Percentiles rank a stretch among this genome's conserved stretches.
These are phyloP conservation scores for Tardiomyces depauwii DNA, from an alignment of 1,139 yeast genomes.

Conservation along the genomic window DNA sequence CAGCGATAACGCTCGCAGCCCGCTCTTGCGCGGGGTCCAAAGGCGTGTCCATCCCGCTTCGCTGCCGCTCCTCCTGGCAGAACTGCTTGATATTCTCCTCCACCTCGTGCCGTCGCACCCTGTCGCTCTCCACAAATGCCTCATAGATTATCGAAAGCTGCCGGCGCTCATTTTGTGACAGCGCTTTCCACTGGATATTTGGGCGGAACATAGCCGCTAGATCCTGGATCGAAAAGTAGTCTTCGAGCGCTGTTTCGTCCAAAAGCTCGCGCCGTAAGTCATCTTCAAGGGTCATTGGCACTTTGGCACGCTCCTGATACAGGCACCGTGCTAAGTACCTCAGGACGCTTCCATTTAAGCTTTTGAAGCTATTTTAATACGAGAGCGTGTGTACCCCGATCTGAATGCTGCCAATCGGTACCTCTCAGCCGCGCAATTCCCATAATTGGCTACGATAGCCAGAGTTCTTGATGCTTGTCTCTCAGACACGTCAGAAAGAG, in stretches of 20 bases:
- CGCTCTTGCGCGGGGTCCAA: not conserved
- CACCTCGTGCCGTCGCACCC: not conserved
- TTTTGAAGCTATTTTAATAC: too few species aligned
- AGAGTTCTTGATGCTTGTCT: too few species aligned
- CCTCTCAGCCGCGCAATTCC: too few species aligned
- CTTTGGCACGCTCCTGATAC: too few species aligned
- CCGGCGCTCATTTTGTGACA: not conserved
- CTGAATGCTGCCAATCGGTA: too few species aligned
- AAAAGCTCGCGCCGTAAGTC: not conserved
- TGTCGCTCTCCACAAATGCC: not conserved
- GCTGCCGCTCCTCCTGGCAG: not conserved
- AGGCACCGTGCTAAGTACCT: too few species aligned
- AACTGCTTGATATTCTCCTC: not conserved
- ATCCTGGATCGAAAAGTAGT: not conserved
- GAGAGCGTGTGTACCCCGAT: too few species aligned
- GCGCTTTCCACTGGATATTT: not conserved
- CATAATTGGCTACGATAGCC: too few species aligned
- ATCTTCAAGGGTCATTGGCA: not conserved
- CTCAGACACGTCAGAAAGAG: too few species aligned
- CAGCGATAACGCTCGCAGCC: not conserved
- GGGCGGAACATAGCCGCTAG: not conserved
- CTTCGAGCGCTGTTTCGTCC: not conserved
- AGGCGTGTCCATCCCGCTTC: not conserved
- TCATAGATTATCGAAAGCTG: not conserved
- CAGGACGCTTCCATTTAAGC: too few species aligned